Percentiles rank a stretch among this genome's conserved stretches.
phyloP scores from a whole-genome alignment of 2,329 filamentous ascomycete genomes.

The Aspergillus neotritici region DNA sequence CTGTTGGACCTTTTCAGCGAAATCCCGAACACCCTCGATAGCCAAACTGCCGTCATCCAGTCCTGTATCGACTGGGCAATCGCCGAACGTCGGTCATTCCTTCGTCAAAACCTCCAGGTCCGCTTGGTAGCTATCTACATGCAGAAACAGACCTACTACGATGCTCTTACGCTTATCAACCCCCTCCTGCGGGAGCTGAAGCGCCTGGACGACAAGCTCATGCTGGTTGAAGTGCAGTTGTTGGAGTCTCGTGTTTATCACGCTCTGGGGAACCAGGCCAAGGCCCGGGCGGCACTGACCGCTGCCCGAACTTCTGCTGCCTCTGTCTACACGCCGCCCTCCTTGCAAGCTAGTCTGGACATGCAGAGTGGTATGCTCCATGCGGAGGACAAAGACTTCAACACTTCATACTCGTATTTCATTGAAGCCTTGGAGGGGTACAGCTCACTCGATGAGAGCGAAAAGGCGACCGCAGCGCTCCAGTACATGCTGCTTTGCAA shows the following conservation, averaged over 20 bases:
- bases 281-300: slow-evolving; percentile 89
- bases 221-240: slow-evolving; percentile 94
- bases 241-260: slow-evolving; percentile 97
- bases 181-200: slow-evolving; percentile 92
- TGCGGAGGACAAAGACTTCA: slow-evolving; percentile 98
- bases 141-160: slow-evolving; percentile 96
- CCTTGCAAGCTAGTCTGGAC: slow-evolving; percentile 91
- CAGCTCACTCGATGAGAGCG: slow-evolving; percentile 80
- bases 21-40: slow-evolving; percentile 91
- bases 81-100: slow-evolving; percentile 86
- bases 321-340: slow-evolving; percentile 91
- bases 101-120: slow-evolving; percentile 96
- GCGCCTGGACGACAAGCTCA: slow-evolving; percentile 95
- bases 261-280: slow-evolving; percentile 90
- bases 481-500: slow-evolving; percentile 99
- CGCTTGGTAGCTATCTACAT: slow-evolving; percentile 91
- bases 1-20: slow-evolving; percentile 90
- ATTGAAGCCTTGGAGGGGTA: slow-evolving; percentile 98
- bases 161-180: slow-evolving; percentile 94
- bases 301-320: slow-evolving; percentile 91
- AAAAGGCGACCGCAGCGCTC: slow-evolving; percentile 88
- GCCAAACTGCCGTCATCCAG: slow-evolving; percentile 90
- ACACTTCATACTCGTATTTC: slow-evolving; percentile 97
- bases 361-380: slow-evolving; percentile 99
- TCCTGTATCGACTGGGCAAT: slow-evolving; percentile 99